Evolutionary conservation across 352 stramenopile genomes (phyloP), one percentile per base, ranked within the genome.

Genomic region (Phytophthora rubi): DNA sequence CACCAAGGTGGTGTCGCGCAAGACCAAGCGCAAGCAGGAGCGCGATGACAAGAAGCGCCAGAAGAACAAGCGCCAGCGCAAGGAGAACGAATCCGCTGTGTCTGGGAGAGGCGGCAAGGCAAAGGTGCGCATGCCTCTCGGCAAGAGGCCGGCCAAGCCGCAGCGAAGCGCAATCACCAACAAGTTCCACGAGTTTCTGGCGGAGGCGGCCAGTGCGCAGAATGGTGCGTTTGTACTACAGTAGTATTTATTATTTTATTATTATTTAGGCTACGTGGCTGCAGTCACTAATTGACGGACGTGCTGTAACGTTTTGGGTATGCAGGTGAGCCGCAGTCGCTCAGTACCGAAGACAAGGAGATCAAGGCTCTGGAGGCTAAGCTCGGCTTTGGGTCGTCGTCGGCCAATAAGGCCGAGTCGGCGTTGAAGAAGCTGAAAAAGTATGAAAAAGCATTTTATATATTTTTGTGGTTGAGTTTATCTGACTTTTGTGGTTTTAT

Each of bases 291-390:
- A 53, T 53, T 26, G n/a, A 30, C 7, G 3, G 13, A 30, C 28
- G 28, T 30, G 28, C 28, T 30, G 42, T 49, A 16, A 21, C 42
- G 12, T 6, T 6, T 15, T 4, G 35, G 35, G 3, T n/a, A 44
- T 2, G 75, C 66, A 67, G 62, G 62, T 42, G 72, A 69, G n/a
- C 35, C 45, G 42, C 30, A 83, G 57, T 52, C 73, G 18, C 44
- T 77, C 44, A 85, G 62, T 35, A 44, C 57, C 12, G 83, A 92
- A 35, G 85, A 92, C 66, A 75, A 68, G 12, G 76, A 90, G 73
- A 93, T 93, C 58, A 88, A 90, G 45, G 83, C 82, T 26, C 72
- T 95, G n/a, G 86, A 95, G 66, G 79, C 59, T 7, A 94, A 91
- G 53, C 59, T 94, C 47, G 86, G 85, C 1, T 53, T 95, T 13